phyloP scores from a whole-genome alignment of 2,329 filamentous ascomycete genomes.

The Apiospora kogelbergensis region DNA sequence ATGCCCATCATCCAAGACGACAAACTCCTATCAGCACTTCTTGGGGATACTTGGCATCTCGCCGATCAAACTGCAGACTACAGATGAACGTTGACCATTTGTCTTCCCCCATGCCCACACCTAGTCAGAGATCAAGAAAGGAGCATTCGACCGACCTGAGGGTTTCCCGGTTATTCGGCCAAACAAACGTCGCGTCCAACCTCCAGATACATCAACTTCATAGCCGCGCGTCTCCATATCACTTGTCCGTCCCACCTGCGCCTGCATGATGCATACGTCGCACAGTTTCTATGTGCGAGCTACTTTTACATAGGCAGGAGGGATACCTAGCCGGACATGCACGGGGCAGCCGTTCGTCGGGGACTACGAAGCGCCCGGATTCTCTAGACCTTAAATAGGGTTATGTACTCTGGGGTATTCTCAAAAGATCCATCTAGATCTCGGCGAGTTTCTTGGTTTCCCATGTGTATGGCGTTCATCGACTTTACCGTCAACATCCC shows the following conservation, averaged over 20 bases:
- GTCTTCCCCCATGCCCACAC: not conserved
- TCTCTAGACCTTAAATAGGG: not conserved
- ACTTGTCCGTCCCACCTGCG: not conserved
- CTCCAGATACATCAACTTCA: not conserved
- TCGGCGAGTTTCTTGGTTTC: not conserved
- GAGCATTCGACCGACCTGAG: not conserved
- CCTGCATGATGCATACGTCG: not conserved
- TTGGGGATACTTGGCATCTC: not conserved
- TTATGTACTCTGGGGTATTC: not conserved
- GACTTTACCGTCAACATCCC: not conserved
- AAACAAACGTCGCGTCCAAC: not conserved
- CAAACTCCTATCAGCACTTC: not conserved
- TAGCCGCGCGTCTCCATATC: not conserved
- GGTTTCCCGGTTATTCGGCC: not conserved
- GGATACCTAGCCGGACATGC: not conserved
- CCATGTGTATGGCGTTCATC: not conserved
- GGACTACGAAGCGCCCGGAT: not conserved
- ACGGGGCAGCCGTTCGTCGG: conserved; percentile 5
- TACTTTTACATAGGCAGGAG: too few species aligned
- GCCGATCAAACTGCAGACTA: not conserved
- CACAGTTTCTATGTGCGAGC: not conserved
- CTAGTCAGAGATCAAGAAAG: not conserved
- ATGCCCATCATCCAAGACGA: not conserved
- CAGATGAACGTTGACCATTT: not conserved
- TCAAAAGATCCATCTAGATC: conserved; percentile 1